These are phyloP conservation scores for Penicillium sp. DNA, from an alignment of 2,329 filamentous ascomycete genomes.

Conservation along the genomic window DNA sequence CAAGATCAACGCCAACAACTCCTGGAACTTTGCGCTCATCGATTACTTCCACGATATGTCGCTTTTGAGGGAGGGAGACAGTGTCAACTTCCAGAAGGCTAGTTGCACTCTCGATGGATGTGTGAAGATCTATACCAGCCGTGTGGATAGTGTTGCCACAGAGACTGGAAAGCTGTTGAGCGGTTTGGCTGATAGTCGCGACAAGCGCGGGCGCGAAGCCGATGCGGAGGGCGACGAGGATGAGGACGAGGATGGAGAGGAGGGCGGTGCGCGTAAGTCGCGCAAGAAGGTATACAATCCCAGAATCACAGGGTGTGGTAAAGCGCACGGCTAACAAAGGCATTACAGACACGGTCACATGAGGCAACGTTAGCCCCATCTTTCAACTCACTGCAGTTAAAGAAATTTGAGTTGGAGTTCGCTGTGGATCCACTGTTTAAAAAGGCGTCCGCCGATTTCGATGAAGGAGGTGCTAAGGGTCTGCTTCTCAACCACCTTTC, in stretches of 20 bases:
- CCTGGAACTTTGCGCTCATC: constrained; percentile 99
- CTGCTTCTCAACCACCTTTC: constrained; percentile 93
- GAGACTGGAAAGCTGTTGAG: constrained; percentile 94
- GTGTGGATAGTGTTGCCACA: constrained; percentile 96
- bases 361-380: constrained; percentile 91
- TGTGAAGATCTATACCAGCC: constrained; percentile 98
- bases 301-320: not conserved
- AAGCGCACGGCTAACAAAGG: not conserved
- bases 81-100: constrained; percentile 97
- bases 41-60: constrained; percentile 99
- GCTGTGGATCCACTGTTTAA: constrained; percentile 98
- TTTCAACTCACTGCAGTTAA: constrained; percentile 83
- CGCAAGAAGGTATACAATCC: constrained; percentile 64
- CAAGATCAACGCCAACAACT: constrained; percentile 96
- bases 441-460: constrained; percentile 96
- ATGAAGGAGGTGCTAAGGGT: constrained; percentile 95
- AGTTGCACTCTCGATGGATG: constrained; percentile 97
- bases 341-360: constrained; percentile 64
- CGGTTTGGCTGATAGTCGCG: constrained; percentile 75
- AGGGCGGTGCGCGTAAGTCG: constrained; percentile 51
- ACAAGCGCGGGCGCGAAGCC: constrained; percentile 65
- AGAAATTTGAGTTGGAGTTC: constrained; percentile 97
- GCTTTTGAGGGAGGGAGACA: constrained; percentile 88
- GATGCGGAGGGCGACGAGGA: constrained; percentile 64
- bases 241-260: constrained; percentile 59